Percentiles rank a stretch among this genome's conserved stretches.
These are phyloP conservation scores for Boletus sensibilis DNA, from an alignment of 768 basidiomycete species.

Conservation along the genomic window DNA sequence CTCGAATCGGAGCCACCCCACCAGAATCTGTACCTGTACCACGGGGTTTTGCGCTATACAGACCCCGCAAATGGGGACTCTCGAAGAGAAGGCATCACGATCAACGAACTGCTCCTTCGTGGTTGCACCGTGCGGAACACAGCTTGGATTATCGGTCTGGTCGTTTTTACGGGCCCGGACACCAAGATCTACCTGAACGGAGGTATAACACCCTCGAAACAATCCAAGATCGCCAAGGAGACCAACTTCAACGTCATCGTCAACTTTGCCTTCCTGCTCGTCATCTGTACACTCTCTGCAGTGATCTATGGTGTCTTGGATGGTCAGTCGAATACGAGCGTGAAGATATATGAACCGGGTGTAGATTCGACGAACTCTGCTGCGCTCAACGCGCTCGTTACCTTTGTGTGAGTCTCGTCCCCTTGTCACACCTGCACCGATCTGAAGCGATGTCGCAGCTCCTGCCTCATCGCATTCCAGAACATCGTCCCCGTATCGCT, in stretches of 20 bases:
- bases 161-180: constrained; percentile 90
- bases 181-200: constrained; percentile 92
- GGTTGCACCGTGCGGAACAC: constrained; percentile 91
- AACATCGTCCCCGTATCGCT: constrained; percentile 96
- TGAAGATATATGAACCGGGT: constrained; percentile 67
- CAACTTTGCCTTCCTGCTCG: constrained; percentile 78
- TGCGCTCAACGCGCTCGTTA: constrained; percentile 77
- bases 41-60: constrained; percentile 77
- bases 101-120: constrained; percentile 90
- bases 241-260: constrained; percentile 98
- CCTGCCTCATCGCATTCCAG: constrained; percentile 93
- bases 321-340: constrained; percentile 57
- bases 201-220: constrained; percentile 93
- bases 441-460: constrained; percentile 44
- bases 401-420: constrained; percentile 72
- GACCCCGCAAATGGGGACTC: constrained; percentile 49
- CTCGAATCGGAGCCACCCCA: constrained; percentile 94
- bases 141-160: constrained; percentile 89
- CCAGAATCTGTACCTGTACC: constrained; percentile 89
- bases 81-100: constrained; percentile 71
- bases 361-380: constrained; percentile 59
- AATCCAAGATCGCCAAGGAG: constrained; percentile 96
- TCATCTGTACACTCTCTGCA: constrained; percentile 76
- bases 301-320: constrained; percentile 77
- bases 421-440: neutral